phyloP scores from a whole-genome alignment of 805 yeast species.

The Saccharomycopsis amapae region DNA sequence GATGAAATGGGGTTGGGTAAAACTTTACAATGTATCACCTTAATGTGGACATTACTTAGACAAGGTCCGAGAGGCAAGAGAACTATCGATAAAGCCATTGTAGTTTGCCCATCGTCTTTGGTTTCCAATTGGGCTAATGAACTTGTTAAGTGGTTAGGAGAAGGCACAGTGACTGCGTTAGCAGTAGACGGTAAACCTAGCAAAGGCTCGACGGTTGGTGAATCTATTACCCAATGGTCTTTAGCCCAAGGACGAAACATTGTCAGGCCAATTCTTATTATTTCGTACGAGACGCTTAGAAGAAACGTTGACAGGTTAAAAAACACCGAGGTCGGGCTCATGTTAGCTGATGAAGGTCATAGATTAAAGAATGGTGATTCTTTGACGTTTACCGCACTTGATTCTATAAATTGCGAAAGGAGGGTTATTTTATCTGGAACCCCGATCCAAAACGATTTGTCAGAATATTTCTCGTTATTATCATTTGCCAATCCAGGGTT shows the following conservation, averaged over 20 bases:
- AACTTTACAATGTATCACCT: slow-evolving; percentile 76
- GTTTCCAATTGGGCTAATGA: slow-evolving; percentile 98
- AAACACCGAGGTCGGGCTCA: slow-evolving; percentile 74
- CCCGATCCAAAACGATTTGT: slow-evolving; percentile 91
- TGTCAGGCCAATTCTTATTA: slow-evolving; percentile 87
- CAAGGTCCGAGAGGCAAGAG: slow-evolving; percentile 81
- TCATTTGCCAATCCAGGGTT: slow-evolving; percentile 94
- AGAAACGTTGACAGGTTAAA: slow-evolving; percentile 71
- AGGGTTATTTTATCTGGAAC: slow-evolving; percentile 93
- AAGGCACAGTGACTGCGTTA: slow-evolving; percentile 78
- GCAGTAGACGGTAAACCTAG: slow-evolving; percentile 89
- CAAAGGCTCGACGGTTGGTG: slow-evolving; percentile 59
- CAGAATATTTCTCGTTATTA: slow-evolving; percentile 85
- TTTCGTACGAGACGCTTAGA: slow-evolving; percentile 89
- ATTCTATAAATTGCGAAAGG: slow-evolving; percentile 76
- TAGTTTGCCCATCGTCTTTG: slow-evolving; percentile 91
- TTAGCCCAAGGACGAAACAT: slow-evolving; percentile 79
- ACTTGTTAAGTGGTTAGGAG: slow-evolving; percentile 89
- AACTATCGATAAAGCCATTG: slow-evolving; percentile 82
- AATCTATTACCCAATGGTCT: slow-evolving; percentile 76
- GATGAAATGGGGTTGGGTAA: slow-evolving; percentile 96
- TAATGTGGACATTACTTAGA: slow-evolving; percentile 76
- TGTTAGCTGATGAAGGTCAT: slow-evolving; percentile 85
- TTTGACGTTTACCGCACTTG: slow-evolving; percentile 78
- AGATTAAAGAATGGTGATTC: slow-evolving; percentile 85